Base-by-base conservation (phyloP, 768 basidiomycete genomes). In the Tylopilus felleus region DNA sequence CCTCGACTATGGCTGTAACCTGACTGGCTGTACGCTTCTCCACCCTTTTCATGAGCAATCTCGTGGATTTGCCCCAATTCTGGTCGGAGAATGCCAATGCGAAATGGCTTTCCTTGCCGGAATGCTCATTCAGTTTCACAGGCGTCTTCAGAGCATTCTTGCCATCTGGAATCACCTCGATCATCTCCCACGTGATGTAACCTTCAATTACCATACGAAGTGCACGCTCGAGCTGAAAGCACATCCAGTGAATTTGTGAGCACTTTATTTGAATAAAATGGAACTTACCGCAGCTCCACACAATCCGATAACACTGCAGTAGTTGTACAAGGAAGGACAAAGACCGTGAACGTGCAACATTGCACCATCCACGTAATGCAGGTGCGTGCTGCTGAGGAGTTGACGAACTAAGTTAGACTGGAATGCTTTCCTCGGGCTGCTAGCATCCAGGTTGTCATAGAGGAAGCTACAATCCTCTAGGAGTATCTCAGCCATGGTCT, bases 401-500 rank as follows among this genome's bases (percentile, higher is more conserved):
- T 33, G 31, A 9, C 10, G 12, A 4, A 33, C 4, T 4, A 33
- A 4, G 12, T 4, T 13, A 1, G 31, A 33, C 10, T 33, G 12
- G 31, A 33, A 33, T 13, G 31, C 31, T 4, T 33, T 12, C 8
- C 1, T 33, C 31, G 10, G 12, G 29, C 5, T 33, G 31, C 4
- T 13, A 13, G 31, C 31, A 33, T 33, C 12, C 4, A 33, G 31
- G 13, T 33, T 4, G 1, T 33, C 13, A 12, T 33, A 33, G 31
- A 33, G 31, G 13, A 12, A 33, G 13, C 31, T 33, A 12, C 31
- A 33, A 13, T 33, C 31, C 31, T 29, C 9, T 1, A 58, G 49
- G 8, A 58, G 50, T n/a, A 48, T 40, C 8, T 42, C 8, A 0
- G 53, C 45, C 45, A 51, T 55, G 1, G 19, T 55, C 46, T 8